These are phyloP conservation scores for Metarhizium album DNA, from an alignment of 2,329 filamentous ascomycete genomes.

Conservation along the genomic window DNA sequence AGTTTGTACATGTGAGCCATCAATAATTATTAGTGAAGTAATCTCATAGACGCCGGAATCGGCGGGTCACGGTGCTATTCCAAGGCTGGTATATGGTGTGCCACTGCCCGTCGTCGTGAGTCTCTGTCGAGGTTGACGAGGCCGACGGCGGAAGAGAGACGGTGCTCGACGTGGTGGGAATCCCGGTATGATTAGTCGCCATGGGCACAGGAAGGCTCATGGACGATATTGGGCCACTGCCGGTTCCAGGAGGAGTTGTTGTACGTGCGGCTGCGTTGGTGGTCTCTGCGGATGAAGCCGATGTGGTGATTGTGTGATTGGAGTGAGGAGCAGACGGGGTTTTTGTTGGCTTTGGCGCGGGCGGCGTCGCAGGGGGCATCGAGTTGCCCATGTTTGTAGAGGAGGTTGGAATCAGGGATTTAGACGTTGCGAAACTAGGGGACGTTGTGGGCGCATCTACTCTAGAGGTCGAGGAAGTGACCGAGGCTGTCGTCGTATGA, in stretches of 20 bases:
- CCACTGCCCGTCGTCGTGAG: slow-evolving; percentile 34
- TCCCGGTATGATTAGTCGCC: not conserved
- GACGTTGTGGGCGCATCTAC: not conserved
- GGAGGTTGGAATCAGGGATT: not conserved
- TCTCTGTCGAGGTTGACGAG: slow-evolving; percentile 14
- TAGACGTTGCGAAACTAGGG: not conserved
- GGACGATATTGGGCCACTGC: not conserved
- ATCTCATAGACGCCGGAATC: not conserved
- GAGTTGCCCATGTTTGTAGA: not conserved
- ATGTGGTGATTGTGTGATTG: slow-evolving; percentile 1
- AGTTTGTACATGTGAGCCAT: not conserved
- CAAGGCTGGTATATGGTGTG: slow-evolving; percentile 34
- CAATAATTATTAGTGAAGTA: not conserved
- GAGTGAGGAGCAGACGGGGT: slow-evolving; percentile 3
- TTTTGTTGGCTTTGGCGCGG: not conserved
- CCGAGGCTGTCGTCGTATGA: too few relatives aligned
- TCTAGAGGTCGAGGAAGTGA: not conserved
- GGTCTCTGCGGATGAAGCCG: slow-evolving; percentile 1
- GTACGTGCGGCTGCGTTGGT: not conserved
- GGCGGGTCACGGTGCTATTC: slow-evolving; percentile 24
- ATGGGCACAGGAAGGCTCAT: not conserved
- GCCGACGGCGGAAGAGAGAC: slow-evolving; percentile 1
- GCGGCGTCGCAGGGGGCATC: not conserved
- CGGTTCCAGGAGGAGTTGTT: not conserved
- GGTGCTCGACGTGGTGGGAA: slow-evolving; percentile 4